Evolutionary conservation across 768 basidiomycete species (phyloP).

Genomic region (Pleurotus ostreatus): DNA sequence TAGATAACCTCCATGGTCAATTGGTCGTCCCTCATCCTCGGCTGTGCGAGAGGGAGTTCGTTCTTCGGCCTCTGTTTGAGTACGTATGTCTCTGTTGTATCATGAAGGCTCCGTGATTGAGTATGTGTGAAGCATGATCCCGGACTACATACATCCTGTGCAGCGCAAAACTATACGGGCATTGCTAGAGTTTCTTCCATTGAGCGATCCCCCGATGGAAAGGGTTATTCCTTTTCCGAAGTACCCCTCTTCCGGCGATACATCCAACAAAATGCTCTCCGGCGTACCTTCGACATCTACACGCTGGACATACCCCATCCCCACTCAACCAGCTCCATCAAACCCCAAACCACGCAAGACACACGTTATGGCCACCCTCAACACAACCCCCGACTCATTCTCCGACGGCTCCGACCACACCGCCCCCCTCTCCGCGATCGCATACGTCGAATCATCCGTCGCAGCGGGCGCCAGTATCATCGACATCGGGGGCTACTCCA

Average conservation of each 20-base stretch:
- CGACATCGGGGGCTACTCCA: conserved; percentile 94
- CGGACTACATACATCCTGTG: conserved; percentile 64
- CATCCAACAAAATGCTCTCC: conserved; percentile 14
- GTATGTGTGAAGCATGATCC: conserved; percentile 62
- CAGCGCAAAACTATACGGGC: conserved; percentile 40
- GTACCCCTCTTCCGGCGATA: conserved; percentile 33
- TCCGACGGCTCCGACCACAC: conserved; percentile 76
- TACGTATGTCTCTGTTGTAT: conserved; percentile 34
- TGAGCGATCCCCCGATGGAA: conserved; percentile 46
- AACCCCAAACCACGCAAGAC: conserved; percentile 34
- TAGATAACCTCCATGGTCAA: conserved; percentile 59
- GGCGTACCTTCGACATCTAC: conserved; percentile 43
- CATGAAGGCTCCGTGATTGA: neutral
- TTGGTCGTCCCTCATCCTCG: conserved; percentile 84
- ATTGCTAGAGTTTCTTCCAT: conserved; percentile 38
- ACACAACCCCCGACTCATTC: conserved; percentile 94
- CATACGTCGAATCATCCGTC: conserved; percentile 46
- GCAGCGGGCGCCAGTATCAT: conserved; percentile 67
- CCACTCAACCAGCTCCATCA: conserved; percentile 6
- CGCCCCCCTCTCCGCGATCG: conserved; percentile 48
- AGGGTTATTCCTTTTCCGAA: conserved; percentile 75
- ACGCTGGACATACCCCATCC: conserved; percentile 43
- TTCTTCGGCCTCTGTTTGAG: conserved; percentile 85
- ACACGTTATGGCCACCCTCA: conserved; percentile 87
- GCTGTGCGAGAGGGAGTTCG: conserved; percentile 85